Percentiles rank a stretch among this genome's conserved stretches.
phyloP scores from a whole-genome alignment of 768 basidiomycete species.

The Kwoniella botswanensis region DNA sequence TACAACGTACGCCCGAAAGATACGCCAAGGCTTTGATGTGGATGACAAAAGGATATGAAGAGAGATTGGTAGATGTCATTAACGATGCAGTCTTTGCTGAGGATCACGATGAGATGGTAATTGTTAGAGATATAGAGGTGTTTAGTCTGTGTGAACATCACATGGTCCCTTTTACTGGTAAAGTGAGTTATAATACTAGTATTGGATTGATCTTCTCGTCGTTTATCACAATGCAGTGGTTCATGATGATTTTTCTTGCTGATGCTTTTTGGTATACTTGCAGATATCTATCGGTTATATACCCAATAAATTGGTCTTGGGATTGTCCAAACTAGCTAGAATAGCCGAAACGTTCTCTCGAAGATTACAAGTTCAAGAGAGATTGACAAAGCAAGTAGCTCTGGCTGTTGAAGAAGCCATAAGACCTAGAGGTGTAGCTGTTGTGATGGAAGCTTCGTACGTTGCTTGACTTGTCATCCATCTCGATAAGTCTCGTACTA shows the following conservation, averaged over 20 bases:
- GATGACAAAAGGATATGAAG: conserved; percentile 99
- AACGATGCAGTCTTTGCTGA: conserved; percentile 98
- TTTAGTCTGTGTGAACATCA: conserved; percentile 98
- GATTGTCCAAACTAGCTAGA: conserved; percentile 92
- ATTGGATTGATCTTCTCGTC: not conserved
- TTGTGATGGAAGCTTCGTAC: conserved; percentile 98
- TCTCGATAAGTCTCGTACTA: no score
- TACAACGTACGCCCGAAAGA: conserved; percentile 87
- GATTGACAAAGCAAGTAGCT: conserved; percentile 95
- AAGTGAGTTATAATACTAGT: conserved; percentile 65
- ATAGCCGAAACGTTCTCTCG: conserved; percentile 97
- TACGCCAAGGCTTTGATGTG: conserved; percentile 97
- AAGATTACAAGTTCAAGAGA: conserved; percentile 94
- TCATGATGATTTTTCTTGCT: not conserved
- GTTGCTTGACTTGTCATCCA: conserved; percentile 54
- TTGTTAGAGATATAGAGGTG: conserved; percentile 95
- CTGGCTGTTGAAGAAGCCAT: conserved; percentile 98
- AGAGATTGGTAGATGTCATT: conserved; percentile 93
- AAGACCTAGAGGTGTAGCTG: conserved; percentile 94
- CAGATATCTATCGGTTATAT: conserved; percentile 98
- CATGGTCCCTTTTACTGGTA: conserved; percentile 95
- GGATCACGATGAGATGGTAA: conserved; percentile 99
- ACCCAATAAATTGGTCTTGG: conserved; percentile 90
- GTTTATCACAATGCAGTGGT: conserved; percentile 11
- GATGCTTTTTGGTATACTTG: not conserved